phyloP scores from a whole-genome alignment of 176 grass and related monocot species.

The Saccharum officinarum region DNA sequence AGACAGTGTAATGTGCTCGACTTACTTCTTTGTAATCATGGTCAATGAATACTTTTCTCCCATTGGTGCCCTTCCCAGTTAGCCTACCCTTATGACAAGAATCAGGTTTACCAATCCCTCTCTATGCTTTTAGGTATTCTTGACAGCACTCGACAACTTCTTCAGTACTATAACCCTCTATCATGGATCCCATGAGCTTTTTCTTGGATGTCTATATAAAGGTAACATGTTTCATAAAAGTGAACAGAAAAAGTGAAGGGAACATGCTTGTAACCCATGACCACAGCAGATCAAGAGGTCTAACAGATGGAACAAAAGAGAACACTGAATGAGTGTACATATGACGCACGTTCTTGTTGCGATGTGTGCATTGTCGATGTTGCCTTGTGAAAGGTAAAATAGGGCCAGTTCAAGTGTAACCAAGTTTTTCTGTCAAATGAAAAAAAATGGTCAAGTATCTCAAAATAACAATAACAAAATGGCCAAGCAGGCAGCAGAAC shows the following conservation, averaged over 20 bases:
- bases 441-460: slow-evolving; percentile 18
- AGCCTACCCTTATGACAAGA: too few species aligned
- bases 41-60: too few species aligned
- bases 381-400: slow-evolving; percentile 60
- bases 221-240: not conserved
- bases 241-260: not conserved
- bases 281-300: slow-evolving; percentile 1
- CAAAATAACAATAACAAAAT: not conserved
- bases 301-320: not conserved
- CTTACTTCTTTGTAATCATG: too few species aligned
- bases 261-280: slow-evolving; percentile 3
- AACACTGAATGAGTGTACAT: not conserved
- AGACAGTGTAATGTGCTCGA: too few species aligned
- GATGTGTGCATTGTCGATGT: slow-evolving; percentile 46
- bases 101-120: too few species aligned
- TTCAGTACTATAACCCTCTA: too few species aligned
- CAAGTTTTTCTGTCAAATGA: slow-evolving; percentile 53
- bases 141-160: too few species aligned
- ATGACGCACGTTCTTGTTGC: slow-evolving; percentile 57
- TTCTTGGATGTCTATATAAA: not conserved
- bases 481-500: slow-evolving; percentile 6
- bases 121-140: too few species aligned
- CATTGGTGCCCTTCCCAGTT: too few species aligned
- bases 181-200: not conserved
- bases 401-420: slow-evolving; percentile 60